These are phyloP conservation scores for Cyclanthera cordifolia DNA, from an alignment of 306 rosid species.

Conservation along the genomic window DNA sequence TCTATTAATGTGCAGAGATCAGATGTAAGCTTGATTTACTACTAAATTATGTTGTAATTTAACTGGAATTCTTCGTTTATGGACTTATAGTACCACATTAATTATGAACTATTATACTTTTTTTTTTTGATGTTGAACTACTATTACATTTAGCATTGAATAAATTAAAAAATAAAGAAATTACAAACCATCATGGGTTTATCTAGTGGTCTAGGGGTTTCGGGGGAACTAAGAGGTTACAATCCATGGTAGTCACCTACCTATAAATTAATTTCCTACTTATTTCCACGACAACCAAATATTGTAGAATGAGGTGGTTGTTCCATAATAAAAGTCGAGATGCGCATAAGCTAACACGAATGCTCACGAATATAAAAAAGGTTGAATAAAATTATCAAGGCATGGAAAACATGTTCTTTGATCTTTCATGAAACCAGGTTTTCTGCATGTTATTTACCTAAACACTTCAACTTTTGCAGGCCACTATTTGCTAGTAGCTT, in stretches of 20 bases:
- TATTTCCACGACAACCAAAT: no score
- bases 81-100: background rate
- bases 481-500: slow-evolving; percentile 69
- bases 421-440: slow-evolving; percentile 1
- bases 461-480: slow-evolving; percentile 45
- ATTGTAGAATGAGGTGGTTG: no score
- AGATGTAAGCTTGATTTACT: slow-evolving; percentile 60
- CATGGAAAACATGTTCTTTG: slow-evolving; percentile 1
- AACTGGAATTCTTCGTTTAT: background rate
- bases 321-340: no score
- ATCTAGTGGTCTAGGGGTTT: no score
- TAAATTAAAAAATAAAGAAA: background rate
- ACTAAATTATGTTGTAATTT: background rate
- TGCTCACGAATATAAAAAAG: no score
- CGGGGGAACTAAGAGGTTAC: no score
- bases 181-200: no score
- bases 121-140: no score
- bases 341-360: no score
- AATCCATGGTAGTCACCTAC: no score
- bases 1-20: slow-evolving; percentile 64
- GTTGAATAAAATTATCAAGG: background rate
- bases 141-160: background rate
- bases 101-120: background rate
- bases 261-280: no score
- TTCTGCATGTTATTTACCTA: slow-evolving; percentile 13